These are phyloP conservation scores for Dichomitus squalens DNA, from an alignment of 1,284 basidiomycete genomes.

Conservation along the genomic window DNA sequence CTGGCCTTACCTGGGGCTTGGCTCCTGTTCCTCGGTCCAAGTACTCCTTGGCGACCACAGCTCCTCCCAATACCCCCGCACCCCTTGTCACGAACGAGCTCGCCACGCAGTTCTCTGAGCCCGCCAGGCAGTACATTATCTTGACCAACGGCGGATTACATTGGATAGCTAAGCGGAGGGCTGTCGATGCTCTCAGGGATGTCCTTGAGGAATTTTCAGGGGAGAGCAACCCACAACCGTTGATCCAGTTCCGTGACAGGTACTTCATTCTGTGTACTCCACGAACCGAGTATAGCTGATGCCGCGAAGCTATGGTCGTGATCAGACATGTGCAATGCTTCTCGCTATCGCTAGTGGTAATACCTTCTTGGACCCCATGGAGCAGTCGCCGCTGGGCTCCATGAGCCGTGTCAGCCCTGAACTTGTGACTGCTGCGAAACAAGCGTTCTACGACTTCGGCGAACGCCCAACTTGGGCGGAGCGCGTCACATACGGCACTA, in stretches of 20 bases:
- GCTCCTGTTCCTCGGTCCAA: constrained; percentile 52
- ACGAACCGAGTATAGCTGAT: constrained; percentile 10
- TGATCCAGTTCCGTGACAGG: constrained; percentile 78
- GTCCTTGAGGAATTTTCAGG: constrained; percentile 73
- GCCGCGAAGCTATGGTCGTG: constrained; percentile 72
- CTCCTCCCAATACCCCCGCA: constrained; percentile 46
- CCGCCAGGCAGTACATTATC: constrained; percentile 80
- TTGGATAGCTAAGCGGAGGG: constrained; percentile 81
- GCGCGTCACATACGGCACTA: constrained; percentile 68
- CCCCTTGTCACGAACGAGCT: constrained; percentile 75
- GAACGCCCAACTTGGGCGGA: constrained; percentile 81
- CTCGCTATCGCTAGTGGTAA: constrained; percentile 79
- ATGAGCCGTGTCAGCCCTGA: constrained; percentile 60
- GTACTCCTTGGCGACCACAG: constrained; percentile 28
- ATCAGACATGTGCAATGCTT: constrained; percentile 93
- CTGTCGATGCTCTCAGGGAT: constrained; percentile 80
- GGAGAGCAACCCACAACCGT: constrained; percentile 66
- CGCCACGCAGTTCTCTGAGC: constrained; percentile 75
- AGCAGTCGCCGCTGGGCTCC: constrained; percentile 48
- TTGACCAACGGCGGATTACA: constrained; percentile 86
- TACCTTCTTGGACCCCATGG: constrained; percentile 63
- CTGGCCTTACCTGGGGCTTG: constrained; percentile 85
- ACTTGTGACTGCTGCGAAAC: constrained; percentile 69
- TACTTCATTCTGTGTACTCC: constrained; percentile 25
- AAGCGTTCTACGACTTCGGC: constrained; percentile 83